Conservation (phyloP, 148 eudicot genomes). For the Chenopodium quinoa region DNA sequence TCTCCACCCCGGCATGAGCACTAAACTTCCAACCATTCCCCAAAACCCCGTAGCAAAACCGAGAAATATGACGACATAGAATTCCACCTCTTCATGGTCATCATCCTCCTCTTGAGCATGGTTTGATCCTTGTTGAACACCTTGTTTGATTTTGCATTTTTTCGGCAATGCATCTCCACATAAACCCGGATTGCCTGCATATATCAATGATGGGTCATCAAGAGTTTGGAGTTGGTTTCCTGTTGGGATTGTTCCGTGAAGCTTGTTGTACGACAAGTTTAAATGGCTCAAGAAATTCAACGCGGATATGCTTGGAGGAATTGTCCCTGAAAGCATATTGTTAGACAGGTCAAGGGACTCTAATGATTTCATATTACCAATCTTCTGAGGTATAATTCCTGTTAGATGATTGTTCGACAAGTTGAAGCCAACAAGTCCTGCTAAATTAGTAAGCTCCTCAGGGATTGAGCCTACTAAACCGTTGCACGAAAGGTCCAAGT, state of each 20-base stretch:
- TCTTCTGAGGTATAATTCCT: constrained; percentile 32
- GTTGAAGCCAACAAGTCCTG: constrained; percentile 24
- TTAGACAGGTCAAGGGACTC: constrained; percentile 39
- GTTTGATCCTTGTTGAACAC: background rate
- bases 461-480: constrained; percentile 31
- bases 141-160: constrained; percentile 21
- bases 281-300: constrained; percentile 26
- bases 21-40: constrained; percentile 31
- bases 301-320: constrained; percentile 32
- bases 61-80: constrained; percentile 13
- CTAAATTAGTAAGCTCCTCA: constrained; percentile 13
- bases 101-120: background rate
- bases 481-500: constrained; percentile 42
- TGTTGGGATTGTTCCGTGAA: constrained; percentile 33
- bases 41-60: constrained; percentile 38
- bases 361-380: constrained; percentile 25
- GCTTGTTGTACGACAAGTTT: constrained; percentile 37
- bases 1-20: background rate
- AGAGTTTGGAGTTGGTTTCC: constrained; percentile 24
- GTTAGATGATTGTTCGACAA: constrained; percentile 36
- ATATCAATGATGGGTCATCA: constrained; percentile 33
- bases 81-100: constrained; percentile 19
- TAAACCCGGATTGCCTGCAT: constrained; percentile 33
- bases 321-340: constrained; percentile 32
- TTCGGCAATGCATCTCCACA: constrained; percentile 41